Base-by-base conservation (phyloP, 139 green algal species). In the Coelastrella sp. region DNA sequence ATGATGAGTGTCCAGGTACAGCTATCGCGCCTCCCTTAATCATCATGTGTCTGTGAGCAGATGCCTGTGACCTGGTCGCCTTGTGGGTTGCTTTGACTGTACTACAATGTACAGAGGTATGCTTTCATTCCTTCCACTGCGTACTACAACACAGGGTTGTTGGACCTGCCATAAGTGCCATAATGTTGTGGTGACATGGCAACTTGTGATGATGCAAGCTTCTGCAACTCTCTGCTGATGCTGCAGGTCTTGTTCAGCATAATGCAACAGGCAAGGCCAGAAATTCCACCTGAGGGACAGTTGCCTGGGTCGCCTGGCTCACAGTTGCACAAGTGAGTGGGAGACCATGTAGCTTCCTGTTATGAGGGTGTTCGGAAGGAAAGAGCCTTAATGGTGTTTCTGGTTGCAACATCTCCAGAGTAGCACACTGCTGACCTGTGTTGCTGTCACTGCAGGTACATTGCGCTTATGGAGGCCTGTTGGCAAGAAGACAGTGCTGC, bases 221-320 rank as follows among this genome's bases (percentile, higher is more conserved):
- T 49, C 35, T 49, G 35, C 35, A 49, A 49, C 35, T 3, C 35
- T 49, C 63, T 82, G 76, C 76, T 59, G 14, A 20, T 73, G 80
- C 59, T 84, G 85, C 91, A 97, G 94, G 94, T 98, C 83, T 94
- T 95, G 78, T 94, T 96, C 72, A 92, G 95, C 4, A 94, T 97
- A 57, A 95, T 87, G 7, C 92, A 96, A 58, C 92, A 94, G 65
- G 82, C 91, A 17, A 90, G 96, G 8, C 96, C 96, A 65, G 92
- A 95, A 17, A 82, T 98, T 19, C 94, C 95, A 0, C 6, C 76
- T 10, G 85, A 93, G 27, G 79, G 78, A 1, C 80, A 92, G 12
- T 90, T 96, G 72, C 95, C 96, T 0, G 94, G 95, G 27, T 60
- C 22, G 35, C 92, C 92, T 0, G 93, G 93, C 17, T 14, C 49